Evolutionary conservation across 305 asterid species (phyloP), one percentile per base, ranked within the genome.

Genomic region (Caryopteris hybrid): DNA sequence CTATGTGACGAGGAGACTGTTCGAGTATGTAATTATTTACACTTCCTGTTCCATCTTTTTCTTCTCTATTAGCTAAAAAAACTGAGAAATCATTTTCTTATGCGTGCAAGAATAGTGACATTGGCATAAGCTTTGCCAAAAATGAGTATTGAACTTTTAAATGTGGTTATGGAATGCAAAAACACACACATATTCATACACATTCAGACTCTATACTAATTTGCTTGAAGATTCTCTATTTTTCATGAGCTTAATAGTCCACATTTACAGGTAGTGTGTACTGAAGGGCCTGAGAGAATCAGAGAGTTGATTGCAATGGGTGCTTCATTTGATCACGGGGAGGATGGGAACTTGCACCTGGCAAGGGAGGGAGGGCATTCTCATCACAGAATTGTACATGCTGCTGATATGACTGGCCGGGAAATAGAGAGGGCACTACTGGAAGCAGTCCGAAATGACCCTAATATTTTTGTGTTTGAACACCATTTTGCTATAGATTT

Each of bases 281-380:
- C 98, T 9, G 99, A 95, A 83, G 99, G 99, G 62, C 97, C 98
- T 23, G 97, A 91, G 63, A 91, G 99, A 80, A 89, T 95, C 69
- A 85, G 83, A 70, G 98, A 95, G 78, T 73, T 95, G 81, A 91
- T 95, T 21, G 92, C 98, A 18, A 95, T 95, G 96, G 99, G 99
- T 52, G 98, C 98, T 79, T 91, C 98, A 18, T 91, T 95, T 76
- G 98, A 95, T 79, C 98, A 91, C 29, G 96, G 97, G 66, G 92
- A 91, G 72, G 99, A 95, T 74, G 99, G 99, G 27, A 91, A 95
- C 73, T 80, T 91, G 79, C 98, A 95, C 76, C 79, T 95, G 60
- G 98, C 98, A 20, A 89, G 96, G 81, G 99, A 95, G 81, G 99
- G 99, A 13, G 99, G 99, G 39, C 99, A 95, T 77, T 95, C 99